Conservation (phyloP, 1,139 yeast genomes). For the Yamadazyma diospyri region DNA sequence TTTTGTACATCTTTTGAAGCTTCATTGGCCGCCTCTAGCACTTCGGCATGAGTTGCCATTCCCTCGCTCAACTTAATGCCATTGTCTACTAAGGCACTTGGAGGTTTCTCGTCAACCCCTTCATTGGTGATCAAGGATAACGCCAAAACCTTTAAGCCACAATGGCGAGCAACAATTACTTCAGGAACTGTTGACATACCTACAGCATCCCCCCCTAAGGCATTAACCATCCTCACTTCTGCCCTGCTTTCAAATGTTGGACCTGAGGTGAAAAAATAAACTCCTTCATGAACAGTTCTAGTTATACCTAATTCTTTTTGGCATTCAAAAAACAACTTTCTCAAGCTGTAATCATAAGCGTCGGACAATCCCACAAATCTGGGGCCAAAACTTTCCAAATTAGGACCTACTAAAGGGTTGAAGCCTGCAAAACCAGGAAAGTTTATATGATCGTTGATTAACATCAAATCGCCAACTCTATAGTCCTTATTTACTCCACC, state of each 20-base stretch:
- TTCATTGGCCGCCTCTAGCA: slow-evolving; percentile 71
- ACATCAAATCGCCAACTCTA: slow-evolving; percentile 87
- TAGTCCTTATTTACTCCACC: slow-evolving; percentile 74
- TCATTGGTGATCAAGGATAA: slow-evolving; percentile 82
- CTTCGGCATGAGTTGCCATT: slow-evolving; percentile 88
- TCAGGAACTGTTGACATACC: slow-evolving; percentile 99
- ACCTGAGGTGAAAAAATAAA: slow-evolving; percentile 82
- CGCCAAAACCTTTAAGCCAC: slow-evolving; percentile 78
- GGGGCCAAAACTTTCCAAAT: slow-evolving; percentile 75
- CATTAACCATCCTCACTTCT: slow-evolving; percentile 72
- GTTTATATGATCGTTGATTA: slow-evolving; percentile 83
- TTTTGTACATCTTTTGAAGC: slow-evolving; percentile 80
- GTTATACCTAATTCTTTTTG: slow-evolving; percentile 45
- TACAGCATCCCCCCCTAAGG: slow-evolving; percentile 87
- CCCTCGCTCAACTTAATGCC: slow-evolving; percentile 62
- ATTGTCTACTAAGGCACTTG: slow-evolving; percentile 60
- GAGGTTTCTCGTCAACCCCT: slow-evolving; percentile 72
- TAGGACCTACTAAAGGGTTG: slow-evolving; percentile 88
- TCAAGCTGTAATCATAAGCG: slow-evolving; percentile 75
- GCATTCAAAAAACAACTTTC: slow-evolving; percentile 56
- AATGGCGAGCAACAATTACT: slow-evolving; percentile 87
- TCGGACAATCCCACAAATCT: slow-evolving; percentile 86
- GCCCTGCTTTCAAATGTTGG: slow-evolving; percentile 95
- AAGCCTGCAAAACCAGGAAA: slow-evolving; percentile 86
- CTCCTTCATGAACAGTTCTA: slow-evolving; percentile 79